Percentiles rank a stretch among this genome's conserved stretches.
Conservation (phyloP, 1,284 basidiomycete species). For the Takashimella tepidaria region DNA sequence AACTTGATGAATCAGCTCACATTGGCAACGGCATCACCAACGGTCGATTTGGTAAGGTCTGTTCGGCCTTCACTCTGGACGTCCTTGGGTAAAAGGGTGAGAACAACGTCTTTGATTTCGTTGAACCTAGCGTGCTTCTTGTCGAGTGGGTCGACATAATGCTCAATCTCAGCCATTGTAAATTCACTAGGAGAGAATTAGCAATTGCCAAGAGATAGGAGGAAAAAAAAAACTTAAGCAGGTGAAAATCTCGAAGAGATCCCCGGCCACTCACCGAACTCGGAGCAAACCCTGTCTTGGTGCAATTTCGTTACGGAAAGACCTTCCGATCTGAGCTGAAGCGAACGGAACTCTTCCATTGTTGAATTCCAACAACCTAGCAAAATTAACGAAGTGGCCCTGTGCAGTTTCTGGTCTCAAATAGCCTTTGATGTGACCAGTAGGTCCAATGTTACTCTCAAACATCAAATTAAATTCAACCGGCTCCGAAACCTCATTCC, state of each 20-base stretch:
- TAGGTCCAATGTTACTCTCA: conserved; percentile 92
- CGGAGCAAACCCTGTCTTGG: conserved; percentile 92
- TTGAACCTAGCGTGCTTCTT: conserved; percentile 81
- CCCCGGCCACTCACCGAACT: conserved; percentile 56
- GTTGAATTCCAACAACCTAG: conserved; percentile 94
- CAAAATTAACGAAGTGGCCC: conserved; percentile 99
- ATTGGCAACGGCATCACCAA: conserved; percentile 80
- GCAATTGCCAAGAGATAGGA: no score
- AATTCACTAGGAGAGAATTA: conserved; percentile 71
- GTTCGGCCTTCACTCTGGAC: conserved; percentile 74
- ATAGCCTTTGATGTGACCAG: conserved; percentile 95
- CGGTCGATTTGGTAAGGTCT: conserved; percentile 61
- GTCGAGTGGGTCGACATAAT: conserved; percentile 92
- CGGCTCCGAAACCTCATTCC: conserved; percentile 86
- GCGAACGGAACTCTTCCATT: conserved; percentile 95
- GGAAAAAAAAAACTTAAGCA: no score
- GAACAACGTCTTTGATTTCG: conserved; percentile 69
- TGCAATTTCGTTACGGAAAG: conserved; percentile 98
- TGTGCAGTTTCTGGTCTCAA: conserved; percentile 98
- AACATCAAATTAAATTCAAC: conserved; percentile 99
- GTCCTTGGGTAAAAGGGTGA: conserved; percentile 75
- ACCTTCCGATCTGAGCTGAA: conserved; percentile 91
- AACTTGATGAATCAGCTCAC: conserved; percentile 23
- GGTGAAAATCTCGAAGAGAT: no score
- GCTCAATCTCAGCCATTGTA: conserved; percentile 99